phyloP scores from a whole-genome alignment of 2,329 filamentous ascomycete species.

The Taxawa tesnikishii region DNA sequence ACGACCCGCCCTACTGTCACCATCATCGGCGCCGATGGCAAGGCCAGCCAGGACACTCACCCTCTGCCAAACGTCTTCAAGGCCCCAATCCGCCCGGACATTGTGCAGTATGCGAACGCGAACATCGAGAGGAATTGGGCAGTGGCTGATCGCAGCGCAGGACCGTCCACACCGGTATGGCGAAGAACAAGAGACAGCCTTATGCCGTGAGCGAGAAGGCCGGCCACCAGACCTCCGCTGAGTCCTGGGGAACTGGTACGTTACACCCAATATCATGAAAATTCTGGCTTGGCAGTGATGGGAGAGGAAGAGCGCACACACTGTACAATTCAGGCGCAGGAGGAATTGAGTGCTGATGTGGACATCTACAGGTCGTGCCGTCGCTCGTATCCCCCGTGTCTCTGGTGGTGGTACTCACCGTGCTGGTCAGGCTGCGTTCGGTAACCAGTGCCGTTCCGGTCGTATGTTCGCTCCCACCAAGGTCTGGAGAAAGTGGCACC shows the following conservation, averaged over 20 bases:
- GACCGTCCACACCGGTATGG: conserved; percentile 90
- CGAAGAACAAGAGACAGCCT: conserved; percentile 99
- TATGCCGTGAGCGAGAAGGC: conserved; percentile 99
- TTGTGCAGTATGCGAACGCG: conserved; percentile 67
- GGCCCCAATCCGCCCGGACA: conserved; percentile 94
- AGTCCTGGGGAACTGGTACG: conserved; percentile 97
- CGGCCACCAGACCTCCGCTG: conserved; percentile 98
- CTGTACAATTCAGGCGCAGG: conserved; percentile 5
- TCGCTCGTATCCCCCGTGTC: conserved; percentile 99
- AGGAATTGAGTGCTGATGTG: conserved; percentile 1
- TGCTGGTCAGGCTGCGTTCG: conserved; percentile 98
- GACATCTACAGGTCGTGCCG: conserved; percentile 68
- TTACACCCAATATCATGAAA: conserved; percentile 11
- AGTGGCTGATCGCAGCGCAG: conserved; percentile 26
- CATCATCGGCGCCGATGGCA: conserved; percentile 93
- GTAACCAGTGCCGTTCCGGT: conserved; percentile 99
- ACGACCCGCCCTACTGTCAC: conserved; percentile 95
- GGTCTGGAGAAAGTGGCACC: conserved; percentile 99
- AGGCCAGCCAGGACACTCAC: conserved; percentile 77
- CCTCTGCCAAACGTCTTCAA: conserved; percentile 95
- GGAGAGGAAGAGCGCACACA: conserved; percentile 8
- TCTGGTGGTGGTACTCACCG: conserved; percentile 99
- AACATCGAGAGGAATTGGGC: conserved; percentile 4
- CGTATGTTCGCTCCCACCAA: conserved; percentile 99
- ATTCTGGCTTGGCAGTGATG: conserved; percentile 1